Base-by-base conservation (phyloP, 257 asterid genomes). In the Knoxia roxburghii region DNA sequence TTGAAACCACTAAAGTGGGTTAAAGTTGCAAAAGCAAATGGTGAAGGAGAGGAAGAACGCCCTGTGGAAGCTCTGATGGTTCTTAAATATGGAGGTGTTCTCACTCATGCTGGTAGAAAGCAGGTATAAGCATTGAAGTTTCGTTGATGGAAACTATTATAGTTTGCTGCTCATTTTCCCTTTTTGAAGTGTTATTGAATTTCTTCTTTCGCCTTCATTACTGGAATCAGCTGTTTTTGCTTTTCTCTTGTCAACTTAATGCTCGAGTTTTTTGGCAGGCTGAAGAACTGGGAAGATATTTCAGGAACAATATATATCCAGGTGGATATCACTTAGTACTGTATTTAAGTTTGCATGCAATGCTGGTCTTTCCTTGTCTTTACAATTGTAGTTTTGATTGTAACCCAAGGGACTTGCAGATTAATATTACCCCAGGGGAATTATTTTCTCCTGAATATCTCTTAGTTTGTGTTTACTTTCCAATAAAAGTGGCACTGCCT, bases 61-160 rank as follows among this genome's bases (percentile, higher is more conserved):
- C 99, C 99, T 60, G 82, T 82, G 2, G 97, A 94, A 82, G 99
- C 99, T 68, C 86, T 94, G 55, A 94, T 94, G 99, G 79, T 94
- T 83, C 97, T 94, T 46, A 94, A 94, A 77, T 94, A 94, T 61
- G 99, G 99, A 21, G 99, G 99, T 74, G 99, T 94, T 78, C 99
- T 94, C 70, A 94, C 99, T 46, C 99, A 94, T 66, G 99, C 97
- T 48, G 99, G 99, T 70, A 80, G 97, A 78, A 94, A 88, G 75
- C 99, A 93, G 96, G 99, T 88, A 74, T 37, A 48, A 15, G 59
- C 64, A 18, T 12, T 30, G 21, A 65, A 52, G 29, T 61, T 41
- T 68, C 21, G 2, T 33, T 56, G 43, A 27, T 55, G 41, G 65
- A 18, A 39, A 24, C 48, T 65, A 30, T 37, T 18, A 23, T 26